A percentile compares a stretch with the other conserved stretches of the same genome.
Evolutionary conservation across 331 rosid species (phyloP).

Genomic region (Cydonia oblonga): DNA sequence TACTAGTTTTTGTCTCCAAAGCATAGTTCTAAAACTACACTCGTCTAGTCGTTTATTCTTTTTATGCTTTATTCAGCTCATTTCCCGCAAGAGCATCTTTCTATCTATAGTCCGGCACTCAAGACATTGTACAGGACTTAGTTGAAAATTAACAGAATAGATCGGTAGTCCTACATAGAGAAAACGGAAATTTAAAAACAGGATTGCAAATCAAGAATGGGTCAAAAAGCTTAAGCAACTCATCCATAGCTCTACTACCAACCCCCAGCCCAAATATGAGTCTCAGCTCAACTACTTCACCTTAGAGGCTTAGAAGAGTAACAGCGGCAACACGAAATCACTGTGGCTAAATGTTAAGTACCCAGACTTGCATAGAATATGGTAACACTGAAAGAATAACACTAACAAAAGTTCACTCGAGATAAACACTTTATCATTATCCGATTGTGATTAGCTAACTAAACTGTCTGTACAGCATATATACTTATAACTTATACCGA

Average conservation of each 20-base stretch:
- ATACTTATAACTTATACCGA: background rate
- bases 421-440: background rate
- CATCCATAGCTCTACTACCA: background rate
- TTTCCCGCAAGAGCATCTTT: background rate
- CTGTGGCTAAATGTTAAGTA: background rate
- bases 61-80: background rate
- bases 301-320: background rate
- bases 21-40: background rate
- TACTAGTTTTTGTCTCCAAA: background rate
- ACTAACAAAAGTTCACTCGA: background rate
- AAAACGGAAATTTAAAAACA: background rate
- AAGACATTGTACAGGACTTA: background rate
- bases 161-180: background rate
- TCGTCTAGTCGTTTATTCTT: background rate
- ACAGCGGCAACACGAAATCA: background rate
- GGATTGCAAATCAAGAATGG: background rate
- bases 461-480: background rate
- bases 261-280: background rate
- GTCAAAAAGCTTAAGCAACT: background rate
- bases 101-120: background rate
- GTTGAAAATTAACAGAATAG: background rate
- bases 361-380: background rate
- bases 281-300: background rate
- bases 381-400: background rate
- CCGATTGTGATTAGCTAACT: background rate